A percentile compares a stretch with the other conserved stretches of the same genome.
These are phyloP conservation scores for Takashimella tepidaria DNA, from an alignment of 1,284 basidiomycete genomes.

Conservation along the genomic window DNA sequence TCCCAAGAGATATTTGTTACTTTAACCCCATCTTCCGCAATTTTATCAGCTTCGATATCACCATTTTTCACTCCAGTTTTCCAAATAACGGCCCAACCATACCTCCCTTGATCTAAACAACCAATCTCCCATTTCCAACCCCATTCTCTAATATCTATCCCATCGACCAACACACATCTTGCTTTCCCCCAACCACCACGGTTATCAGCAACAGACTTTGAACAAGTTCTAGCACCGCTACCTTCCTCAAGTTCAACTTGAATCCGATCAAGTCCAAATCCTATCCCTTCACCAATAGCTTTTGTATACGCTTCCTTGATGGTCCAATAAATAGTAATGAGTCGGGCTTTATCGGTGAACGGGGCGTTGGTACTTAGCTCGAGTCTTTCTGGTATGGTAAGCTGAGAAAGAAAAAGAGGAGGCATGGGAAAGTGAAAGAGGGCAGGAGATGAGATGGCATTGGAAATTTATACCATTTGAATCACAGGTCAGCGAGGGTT, in stretches of 20 bases:
- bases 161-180: constrained; percentile 28
- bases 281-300: constrained; percentile 40
- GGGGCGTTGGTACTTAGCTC: constrained; percentile 13
- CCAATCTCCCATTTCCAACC: constrained; percentile 30
- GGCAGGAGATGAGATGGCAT: constrained; percentile 9
- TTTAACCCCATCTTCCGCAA: background rate
- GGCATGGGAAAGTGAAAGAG: background rate
- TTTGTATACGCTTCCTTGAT: constrained; percentile 43
- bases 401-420: constrained; percentile 6
- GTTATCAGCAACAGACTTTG: background rate
- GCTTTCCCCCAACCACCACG: background rate
- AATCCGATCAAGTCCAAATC: constrained; percentile 40
- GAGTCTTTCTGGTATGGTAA: constrained; percentile 24
- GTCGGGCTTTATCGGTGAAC: constrained; percentile 12
- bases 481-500: too few species aligned
- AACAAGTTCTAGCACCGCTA: constrained; percentile 1
- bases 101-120: constrained; percentile 15
- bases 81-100: constrained; percentile 33
- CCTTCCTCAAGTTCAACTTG: constrained; percentile 22
- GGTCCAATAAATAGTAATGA: constrained; percentile 36
- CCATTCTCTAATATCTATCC: constrained; percentile 19
- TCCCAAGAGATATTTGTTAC: constrained; percentile 24
- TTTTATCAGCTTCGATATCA: constrained; percentile 15
- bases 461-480: too few species aligned
- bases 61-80: background rate